Evolutionary conservation across 2,329 filamentous ascomycete genomes (phyloP), one percentile per base, ranked within the genome.

Genomic region (Alternaria tenuissima): DNA sequence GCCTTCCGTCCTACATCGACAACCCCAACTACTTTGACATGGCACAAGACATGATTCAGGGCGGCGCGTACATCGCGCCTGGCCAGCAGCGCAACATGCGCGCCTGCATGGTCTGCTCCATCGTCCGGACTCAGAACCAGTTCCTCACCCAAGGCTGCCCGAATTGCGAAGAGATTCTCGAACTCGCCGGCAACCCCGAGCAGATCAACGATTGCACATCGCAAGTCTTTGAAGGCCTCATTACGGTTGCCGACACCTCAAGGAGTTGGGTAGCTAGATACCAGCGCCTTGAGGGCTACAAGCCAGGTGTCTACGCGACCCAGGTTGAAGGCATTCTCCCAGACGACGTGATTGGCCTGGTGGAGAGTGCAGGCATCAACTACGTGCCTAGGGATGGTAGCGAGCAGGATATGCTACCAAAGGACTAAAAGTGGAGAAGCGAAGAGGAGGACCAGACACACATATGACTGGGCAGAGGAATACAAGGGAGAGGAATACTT

Each of bases 51-150:
- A 80, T 82, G 69, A 63, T 67, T 28, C 82, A 66, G 14, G 63
- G 63, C 55, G 69, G 69, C 84, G 90, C 88, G 78, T 93, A 88
- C 78, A 89, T 93, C 63, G 82, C 91, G 16, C 86, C 91, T 7
- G 86, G 84, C 77, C 91, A 95, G 81, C 89, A 91, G 82, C 92
- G 94, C 81, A 89, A 92, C 78, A 87, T 96, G 69, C 94, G 95
- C 81, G 95, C 95, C 74, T 99, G 95, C 85, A 97, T 99, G 93
- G 93, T 98, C 70, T 99, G 95, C 87, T 94, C 93, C 55, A 91
- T 98, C 76, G 92, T 98, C 67, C 93, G 94, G 84, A 90, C 91
- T 62, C 88, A 90, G 74, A 85, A 85, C 68, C 90, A 92, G 79
- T 99, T 99, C 85, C 86, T 89, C 73, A 87, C 88, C 72, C 86